These are phyloP conservation scores for Suillus americanus DNA, from an alignment of 768 basidiomycete genomes.

Conservation along the genomic window DNA sequence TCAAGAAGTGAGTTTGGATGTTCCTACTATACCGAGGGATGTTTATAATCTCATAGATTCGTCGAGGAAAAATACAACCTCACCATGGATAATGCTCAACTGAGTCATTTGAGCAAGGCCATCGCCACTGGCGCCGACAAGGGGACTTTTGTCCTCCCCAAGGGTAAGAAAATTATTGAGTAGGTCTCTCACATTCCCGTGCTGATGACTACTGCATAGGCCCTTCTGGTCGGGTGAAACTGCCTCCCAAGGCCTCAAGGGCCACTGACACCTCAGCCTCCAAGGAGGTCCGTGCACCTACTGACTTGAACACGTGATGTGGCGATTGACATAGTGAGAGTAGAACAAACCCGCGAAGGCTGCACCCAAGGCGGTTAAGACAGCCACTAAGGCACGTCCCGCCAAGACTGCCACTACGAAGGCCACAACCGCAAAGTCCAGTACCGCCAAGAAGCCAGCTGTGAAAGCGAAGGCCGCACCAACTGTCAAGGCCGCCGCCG, in stretches of 20 bases:
- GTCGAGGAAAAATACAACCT: slow-evolving; percentile 84
- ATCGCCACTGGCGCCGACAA: slow-evolving; percentile 82
- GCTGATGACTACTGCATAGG: slow-evolving; percentile 24
- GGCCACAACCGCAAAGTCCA: slow-evolving; percentile 23
- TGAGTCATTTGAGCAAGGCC: slow-evolving; percentile 75
- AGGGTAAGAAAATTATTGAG: slow-evolving; percentile 51
- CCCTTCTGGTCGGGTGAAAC: slow-evolving; percentile 59
- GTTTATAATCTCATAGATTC: slow-evolving; percentile 47
- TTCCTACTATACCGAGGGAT: slow-evolving; percentile 16
- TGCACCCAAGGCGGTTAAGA: slow-evolving; percentile 21
- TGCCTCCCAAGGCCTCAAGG: slow-evolving; percentile 58
- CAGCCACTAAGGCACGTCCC: slow-evolving; percentile 20
- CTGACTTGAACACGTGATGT: slow-evolving; percentile 21
- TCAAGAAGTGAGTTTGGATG: slow-evolving; percentile 76
- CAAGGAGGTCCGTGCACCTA: slow-evolving; percentile 51
- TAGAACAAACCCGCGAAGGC: slow-evolving; percentile 35
- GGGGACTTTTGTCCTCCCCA: slow-evolving; percentile 82
- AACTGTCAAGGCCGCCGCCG: slow-evolving; percentile 33
- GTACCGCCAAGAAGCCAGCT: slow-evolving; percentile 25
- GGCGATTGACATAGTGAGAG: slow-evolving; percentile 12
- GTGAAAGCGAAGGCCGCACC: slow-evolving; percentile 38
- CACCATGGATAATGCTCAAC: slow-evolving; percentile 76
- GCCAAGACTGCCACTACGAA: slow-evolving; percentile 28
- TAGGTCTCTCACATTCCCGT: neutral
- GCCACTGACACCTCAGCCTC: slow-evolving; percentile 49